Conservation (phyloP, 2,329 filamentous ascomycete genomes). For the Apiospora kogelbergensis region DNA sequence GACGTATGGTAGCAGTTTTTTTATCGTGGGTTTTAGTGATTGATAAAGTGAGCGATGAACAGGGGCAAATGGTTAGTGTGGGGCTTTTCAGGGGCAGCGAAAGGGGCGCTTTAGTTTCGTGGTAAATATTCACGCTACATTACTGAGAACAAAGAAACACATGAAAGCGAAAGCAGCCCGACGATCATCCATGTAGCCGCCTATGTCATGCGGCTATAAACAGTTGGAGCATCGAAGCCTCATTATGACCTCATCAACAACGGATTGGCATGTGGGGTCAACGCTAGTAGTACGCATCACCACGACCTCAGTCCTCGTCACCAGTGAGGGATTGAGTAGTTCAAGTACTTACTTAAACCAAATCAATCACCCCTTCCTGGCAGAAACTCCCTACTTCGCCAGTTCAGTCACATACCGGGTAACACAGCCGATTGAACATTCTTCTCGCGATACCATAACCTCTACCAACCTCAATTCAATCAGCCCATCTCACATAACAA, state of each 20-base stretch:
- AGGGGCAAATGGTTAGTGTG: background rate
- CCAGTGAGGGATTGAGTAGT: background rate
- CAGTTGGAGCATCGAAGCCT: background rate
- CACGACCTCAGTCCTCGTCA: background rate
- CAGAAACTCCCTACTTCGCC: background rate
- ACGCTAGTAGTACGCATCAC: background rate
- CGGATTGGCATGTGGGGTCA: background rate
- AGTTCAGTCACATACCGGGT: background rate
- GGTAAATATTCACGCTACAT: no score
- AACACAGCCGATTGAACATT: background rate
- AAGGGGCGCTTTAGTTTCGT: background rate
- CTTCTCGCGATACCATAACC: no score
- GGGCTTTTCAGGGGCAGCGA: background rate
- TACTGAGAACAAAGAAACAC: background rate
- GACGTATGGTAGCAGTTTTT: no score
- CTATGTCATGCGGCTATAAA: background rate
- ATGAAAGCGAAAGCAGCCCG: no score
- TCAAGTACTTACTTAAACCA: background rate
- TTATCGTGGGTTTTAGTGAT: no score
- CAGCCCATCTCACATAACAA: slow-evolving; percentile 9
- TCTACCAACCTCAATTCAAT: background rate
- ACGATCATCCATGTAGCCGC: background rate
- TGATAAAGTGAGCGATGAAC: background rate
- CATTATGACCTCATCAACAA: background rate
- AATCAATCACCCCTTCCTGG: background rate